phyloP scores from a whole-genome alignment of 2,329 filamentous ascomycete genomes.

The Epichloe elymi region DNA sequence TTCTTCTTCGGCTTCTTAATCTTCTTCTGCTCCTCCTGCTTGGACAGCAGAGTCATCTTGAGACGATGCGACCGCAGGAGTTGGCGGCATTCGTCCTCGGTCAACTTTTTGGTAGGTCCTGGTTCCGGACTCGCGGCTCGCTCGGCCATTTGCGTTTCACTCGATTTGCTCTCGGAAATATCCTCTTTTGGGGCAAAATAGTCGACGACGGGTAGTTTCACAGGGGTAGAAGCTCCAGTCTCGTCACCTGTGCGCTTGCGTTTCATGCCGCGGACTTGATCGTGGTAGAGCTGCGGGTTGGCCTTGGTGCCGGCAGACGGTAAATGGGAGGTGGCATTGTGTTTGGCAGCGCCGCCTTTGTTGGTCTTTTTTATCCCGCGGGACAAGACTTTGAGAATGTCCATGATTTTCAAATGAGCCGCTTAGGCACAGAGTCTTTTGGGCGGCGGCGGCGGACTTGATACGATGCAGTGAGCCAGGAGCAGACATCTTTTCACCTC shows the following conservation, averaged over 20 bases:
- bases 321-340: conserved; percentile 29
- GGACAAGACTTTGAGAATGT: conserved; percentile 61
- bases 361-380: conserved; percentile 50
- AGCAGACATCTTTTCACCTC: neutral
- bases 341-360: conserved; percentile 18
- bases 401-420: conserved; percentile 32
- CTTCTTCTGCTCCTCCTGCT: conserved; percentile 27
- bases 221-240: conserved; percentile 14
- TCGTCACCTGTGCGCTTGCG: conserved; percentile 37
- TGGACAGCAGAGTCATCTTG: conserved; percentile 67
- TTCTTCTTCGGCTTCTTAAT: conserved; percentile 43
- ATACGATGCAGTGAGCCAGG: neutral
- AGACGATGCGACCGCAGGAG: conserved; percentile 69
- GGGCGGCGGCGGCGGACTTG: neutral
- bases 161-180: conserved; percentile 18
- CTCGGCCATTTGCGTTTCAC: conserved; percentile 11
- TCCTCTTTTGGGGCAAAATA: conserved; percentile 42
- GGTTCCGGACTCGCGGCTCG: conserved; percentile 16
- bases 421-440: neutral
- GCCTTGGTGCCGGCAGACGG: conserved; percentile 51
- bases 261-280: conserved; percentile 38
- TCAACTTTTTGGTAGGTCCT: conserved; percentile 27
- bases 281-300: conserved; percentile 59
- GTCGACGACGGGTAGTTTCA: conserved; percentile 35
- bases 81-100: conserved; percentile 59